phyloP scores from a whole-genome alignment of 2,329 filamentous ascomycete species.

The Diaporthe aspalathi region DNA sequence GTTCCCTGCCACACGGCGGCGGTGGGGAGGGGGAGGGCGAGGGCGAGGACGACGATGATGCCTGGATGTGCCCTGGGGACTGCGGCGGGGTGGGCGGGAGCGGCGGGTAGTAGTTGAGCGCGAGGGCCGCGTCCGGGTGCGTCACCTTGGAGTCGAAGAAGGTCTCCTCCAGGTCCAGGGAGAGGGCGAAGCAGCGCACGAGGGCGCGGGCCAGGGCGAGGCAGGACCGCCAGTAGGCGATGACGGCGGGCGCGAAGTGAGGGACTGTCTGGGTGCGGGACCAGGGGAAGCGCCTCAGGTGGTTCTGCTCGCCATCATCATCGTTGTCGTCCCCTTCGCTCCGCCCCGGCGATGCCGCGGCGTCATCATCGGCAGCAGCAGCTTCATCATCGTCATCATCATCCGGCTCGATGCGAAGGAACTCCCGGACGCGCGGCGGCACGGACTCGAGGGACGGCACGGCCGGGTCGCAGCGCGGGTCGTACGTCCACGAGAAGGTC shows the following conservation, averaged over 20 bases:
- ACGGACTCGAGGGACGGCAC: conserved; percentile 53
- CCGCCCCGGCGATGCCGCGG: background rate
- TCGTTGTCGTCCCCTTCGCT: background rate
- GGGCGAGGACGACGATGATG: background rate
- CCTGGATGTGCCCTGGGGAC: conserved; percentile 40
- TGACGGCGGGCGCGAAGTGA: conserved; percentile 58
- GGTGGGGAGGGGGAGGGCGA: background rate
- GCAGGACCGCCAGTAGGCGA: conserved; percentile 61
- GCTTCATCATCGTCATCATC: background rate
- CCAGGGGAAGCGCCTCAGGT: conserved; percentile 59
- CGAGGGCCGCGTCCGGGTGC: conserved; percentile 59
- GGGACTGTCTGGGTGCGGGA: conserved; percentile 60
- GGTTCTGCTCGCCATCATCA: background rate
- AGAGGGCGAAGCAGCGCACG: conserved; percentile 64
- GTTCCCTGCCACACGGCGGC: background rate
- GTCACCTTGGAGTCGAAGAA: conserved; percentile 66
- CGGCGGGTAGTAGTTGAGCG: conserved; percentile 56
- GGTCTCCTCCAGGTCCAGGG: conserved; percentile 63
- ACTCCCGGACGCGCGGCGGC: conserved; percentile 55
- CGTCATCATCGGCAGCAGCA: background rate
- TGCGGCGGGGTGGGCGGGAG: conserved; percentile 24
- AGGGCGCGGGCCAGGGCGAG: conserved; percentile 63
- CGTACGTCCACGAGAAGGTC: conserved; percentile 63
- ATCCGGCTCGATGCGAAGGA: conserved; percentile 56
- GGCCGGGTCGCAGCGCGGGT: conserved; percentile 62